These are phyloP conservation scores for Abelmoschus esculentus DNA, from an alignment of 345 rosid species.

Conservation along the genomic window DNA sequence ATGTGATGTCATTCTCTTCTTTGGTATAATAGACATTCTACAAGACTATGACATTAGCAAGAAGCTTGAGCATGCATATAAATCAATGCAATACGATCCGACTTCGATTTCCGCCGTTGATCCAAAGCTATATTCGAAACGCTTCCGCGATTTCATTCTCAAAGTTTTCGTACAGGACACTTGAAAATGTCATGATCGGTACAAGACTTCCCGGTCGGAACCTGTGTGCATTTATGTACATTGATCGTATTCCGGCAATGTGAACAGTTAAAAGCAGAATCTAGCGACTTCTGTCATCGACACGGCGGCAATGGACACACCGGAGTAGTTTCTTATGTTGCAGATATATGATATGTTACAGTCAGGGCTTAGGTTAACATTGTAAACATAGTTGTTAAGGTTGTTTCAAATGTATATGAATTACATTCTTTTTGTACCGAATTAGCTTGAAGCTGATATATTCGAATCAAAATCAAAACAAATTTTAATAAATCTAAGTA, in stretches of 20 bases:
- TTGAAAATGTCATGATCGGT: slow-evolving; percentile 25
- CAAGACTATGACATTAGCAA: slow-evolving; percentile 99
- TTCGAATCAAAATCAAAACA: too few species aligned
- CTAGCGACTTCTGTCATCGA: neutral
- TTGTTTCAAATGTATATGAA: slow-evolving; percentile 26
- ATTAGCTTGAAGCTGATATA: neutral
- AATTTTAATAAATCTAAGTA: too few species aligned
- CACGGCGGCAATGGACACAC: neutral
- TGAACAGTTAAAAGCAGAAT: neutral
- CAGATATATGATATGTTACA: slow-evolving; percentile 10
- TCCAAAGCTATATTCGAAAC: slow-evolving; percentile 86
- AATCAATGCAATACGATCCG: slow-evolving; percentile 91
- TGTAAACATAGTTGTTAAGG: slow-evolving; percentile 11
- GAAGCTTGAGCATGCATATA: slow-evolving; percentile 97
- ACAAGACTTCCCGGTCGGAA: slow-evolving; percentile 16
- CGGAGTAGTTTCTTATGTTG: slow-evolving; percentile 1
- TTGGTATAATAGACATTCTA: slow-evolving; percentile 89
- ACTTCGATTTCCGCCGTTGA: slow-evolving; percentile 98
- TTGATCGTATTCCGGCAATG: slow-evolving; percentile 15
- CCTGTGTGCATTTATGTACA: slow-evolving; percentile 19
- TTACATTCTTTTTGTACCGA: slow-evolving; percentile 24
- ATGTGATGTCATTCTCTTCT: slow-evolving; percentile 63
- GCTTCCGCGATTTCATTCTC: slow-evolving; percentile 84
- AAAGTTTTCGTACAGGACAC: slow-evolving; percentile 75
- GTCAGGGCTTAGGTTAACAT: slow-evolving; percentile 17